Percentiles rank a stretch among this genome's conserved stretches.
phyloP scores from a whole-genome alignment of 2,329 filamentous ascomycete genomes.

The Aureobasidium pullulans region DNA sequence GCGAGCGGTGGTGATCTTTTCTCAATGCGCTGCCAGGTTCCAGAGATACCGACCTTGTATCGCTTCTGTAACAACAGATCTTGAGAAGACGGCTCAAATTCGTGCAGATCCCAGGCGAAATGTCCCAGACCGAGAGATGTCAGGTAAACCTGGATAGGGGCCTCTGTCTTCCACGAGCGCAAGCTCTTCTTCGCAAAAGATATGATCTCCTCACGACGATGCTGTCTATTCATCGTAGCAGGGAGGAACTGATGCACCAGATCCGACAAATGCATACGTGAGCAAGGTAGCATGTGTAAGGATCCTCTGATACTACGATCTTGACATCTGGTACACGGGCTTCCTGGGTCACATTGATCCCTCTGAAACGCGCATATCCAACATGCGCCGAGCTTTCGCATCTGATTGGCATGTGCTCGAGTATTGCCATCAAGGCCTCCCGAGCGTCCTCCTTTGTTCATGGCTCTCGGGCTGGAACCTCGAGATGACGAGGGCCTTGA shows the following conservation, averaged over 20 bases:
- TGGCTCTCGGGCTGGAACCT: neutral
- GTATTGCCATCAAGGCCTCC: conserved; percentile 31
- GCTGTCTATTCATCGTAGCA: conserved; percentile 13
- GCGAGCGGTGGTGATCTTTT: conserved; percentile 41
- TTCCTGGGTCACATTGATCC: conserved; percentile 25
- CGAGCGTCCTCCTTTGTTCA: conserved; percentile 17
- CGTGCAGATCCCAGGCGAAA: conserved; percentile 39
- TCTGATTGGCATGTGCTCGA: conserved; percentile 35
- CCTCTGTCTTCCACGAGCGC: conserved; percentile 27
- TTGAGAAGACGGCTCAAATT: conserved; percentile 36
- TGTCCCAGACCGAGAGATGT: conserved; percentile 36
- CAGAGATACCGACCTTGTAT: conserved; percentile 24
- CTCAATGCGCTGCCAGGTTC: conserved; percentile 20
- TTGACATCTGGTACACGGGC: conserved; percentile 24
- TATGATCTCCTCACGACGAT: conserved; percentile 17
- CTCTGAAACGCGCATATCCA: conserved; percentile 43
- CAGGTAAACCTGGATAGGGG: conserved; percentile 33
- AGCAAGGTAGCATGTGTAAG: conserved; percentile 37
- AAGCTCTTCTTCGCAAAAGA: conserved; percentile 37
- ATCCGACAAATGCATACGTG: conserved; percentile 39
- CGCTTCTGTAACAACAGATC: conserved; percentile 36
- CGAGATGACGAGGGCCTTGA: neutral
- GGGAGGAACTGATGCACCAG: conserved; percentile 39
- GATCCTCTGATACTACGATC: conserved; percentile 30
- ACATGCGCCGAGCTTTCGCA: conserved; percentile 41